Base-by-base conservation (phyloP, 2,329 filamentous ascomycete species). In the Ophiostoma piceae region DNA sequence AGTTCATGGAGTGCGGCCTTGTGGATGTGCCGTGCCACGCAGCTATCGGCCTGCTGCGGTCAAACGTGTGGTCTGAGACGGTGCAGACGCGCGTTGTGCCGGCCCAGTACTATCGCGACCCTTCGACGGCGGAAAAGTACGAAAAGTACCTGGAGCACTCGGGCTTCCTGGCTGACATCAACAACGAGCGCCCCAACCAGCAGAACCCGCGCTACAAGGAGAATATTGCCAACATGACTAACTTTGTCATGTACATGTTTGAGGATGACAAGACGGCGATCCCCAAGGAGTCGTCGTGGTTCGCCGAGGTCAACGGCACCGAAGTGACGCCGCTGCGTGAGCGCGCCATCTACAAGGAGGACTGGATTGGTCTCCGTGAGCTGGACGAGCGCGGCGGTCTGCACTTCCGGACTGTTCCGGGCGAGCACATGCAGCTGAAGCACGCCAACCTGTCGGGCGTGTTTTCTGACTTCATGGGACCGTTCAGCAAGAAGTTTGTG, bases 151-250 rank as follows among this genome's bases (percentile, higher is more conserved):
- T 98, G 26, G 87, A 89, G 74, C 78, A 87, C 77, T 95, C 91
- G 75, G 94, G 94, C 78, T 97, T 96, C 79, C 83, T 99, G 9
- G 95, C 94, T 11, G 94, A 98, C 77, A 90, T 98, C 80, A 99
- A 99, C 80, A 98, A 98, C 78, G 95, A 99, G 85, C 85, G 94
- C 12, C 26, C 64, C 14, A 73, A 74, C 67, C 72, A 82, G 69
- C 96, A 96, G 85, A 97, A 93, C 76, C 76, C 79, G 47, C 84
- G 81, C 14, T 99, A 98, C 79, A 88, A 85, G 77, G 79, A 85
- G 74, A 91, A 94, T 76, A 74, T 99, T 66, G 84, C 84, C 8
- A 79, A 76, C 43, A 78, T 99, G 77, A 86, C 91, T 75, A 90
- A 90, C 75, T 90, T 98, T 73, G 92, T 91, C 73, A 91, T 98